Percentiles rank a stretch among this genome's conserved stretches.
These are phyloP conservation scores for Heliophila coronopifolia DNA, from an alignment of 441 rosid genomes.

Conservation along the genomic window DNA sequence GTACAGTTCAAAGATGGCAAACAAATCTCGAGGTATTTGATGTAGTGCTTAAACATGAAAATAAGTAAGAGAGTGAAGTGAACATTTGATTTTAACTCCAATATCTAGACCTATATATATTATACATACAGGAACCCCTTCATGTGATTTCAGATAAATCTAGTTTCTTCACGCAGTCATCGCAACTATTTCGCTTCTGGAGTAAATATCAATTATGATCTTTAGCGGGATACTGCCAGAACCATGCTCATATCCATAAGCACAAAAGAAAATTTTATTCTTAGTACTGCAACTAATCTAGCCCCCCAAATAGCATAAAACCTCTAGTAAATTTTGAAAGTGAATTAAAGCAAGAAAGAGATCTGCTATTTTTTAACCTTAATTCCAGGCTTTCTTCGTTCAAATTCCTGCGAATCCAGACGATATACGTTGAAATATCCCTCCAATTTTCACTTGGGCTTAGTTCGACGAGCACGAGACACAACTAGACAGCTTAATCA, in stretches of 20 bases:
- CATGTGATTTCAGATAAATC: not conserved
- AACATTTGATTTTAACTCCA: slow-evolving; percentile 1
- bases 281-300: slow-evolving; percentile 12
- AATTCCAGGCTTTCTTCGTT: not conserved
- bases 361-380: slow-evolving; percentile 3
- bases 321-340: not conserved
- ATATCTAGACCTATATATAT: no score
- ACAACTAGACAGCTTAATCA: slow-evolving; percentile 5
- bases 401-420: not conserved
- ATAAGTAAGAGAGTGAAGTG: slow-evolving; percentile 1
- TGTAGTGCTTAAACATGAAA: slow-evolving; percentile 8
- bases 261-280: not conserved
- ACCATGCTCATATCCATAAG: not conserved
- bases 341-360: slow-evolving; percentile 5
- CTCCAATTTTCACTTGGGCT: slow-evolving; percentile 8
- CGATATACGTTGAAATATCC: not conserved
- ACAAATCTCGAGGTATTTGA: slow-evolving; percentile 2
- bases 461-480: not conserved
- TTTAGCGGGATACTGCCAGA: slow-evolving; percentile 2
- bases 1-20: not conserved
- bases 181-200: not conserved
- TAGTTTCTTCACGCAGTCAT: not conserved
- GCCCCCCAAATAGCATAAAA: no score
- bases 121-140: slow-evolving; percentile 7
- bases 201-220: not conserved